Percentiles rank a stretch among this genome's conserved stretches.
phyloP scores from a whole-genome alignment of 768 basidiomycete genomes.

The Amanita subjunquillea region DNA sequence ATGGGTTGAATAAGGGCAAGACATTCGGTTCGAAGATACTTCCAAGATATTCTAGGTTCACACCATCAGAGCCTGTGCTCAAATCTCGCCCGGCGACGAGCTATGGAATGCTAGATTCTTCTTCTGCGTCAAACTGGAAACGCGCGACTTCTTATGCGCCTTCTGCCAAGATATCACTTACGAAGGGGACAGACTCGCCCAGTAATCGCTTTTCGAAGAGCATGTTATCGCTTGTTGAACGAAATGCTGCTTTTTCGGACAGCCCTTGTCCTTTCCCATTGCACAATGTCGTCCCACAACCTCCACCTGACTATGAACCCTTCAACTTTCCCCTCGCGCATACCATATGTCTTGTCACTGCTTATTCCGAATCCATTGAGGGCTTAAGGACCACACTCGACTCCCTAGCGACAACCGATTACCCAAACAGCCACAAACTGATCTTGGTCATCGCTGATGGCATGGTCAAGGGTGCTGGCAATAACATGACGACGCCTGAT shows the following conservation, averaged over 20 bases:
- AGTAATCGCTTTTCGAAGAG: constrained; percentile 68
- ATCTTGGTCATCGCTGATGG: constrained; percentile 96
- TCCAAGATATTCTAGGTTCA: constrained; percentile 64
- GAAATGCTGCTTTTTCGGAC: constrained; percentile 41
- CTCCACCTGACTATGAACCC: constrained; percentile 83
- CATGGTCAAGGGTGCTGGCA: constrained; percentile 95
- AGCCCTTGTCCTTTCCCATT: constrained; percentile 91
- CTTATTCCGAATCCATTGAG: constrained; percentile 95
- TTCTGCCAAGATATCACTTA: constrained; percentile 23
- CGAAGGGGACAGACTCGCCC: constrained; percentile 59
- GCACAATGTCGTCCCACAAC: constrained; percentile 84
- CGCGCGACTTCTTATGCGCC: constrained; percentile 43
- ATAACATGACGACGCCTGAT: constrained; percentile 82
- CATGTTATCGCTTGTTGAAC: constrained; percentile 65
- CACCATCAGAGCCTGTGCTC: constrained; percentile 54
- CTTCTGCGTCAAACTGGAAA: constrained; percentile 42
- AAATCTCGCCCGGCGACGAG: constrained; percentile 53
- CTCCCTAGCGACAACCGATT: constrained; percentile 95
- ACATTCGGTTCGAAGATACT: constrained; percentile 51
- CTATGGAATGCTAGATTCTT: constrained; percentile 57
- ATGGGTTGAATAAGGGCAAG: constrained; percentile 44
- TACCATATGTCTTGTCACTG: constrained; percentile 93
- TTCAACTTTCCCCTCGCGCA: constrained; percentile 94
- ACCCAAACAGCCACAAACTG: constrained; percentile 94
- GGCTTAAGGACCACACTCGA: constrained; percentile 97